These are phyloP conservation scores for Seiridium cupressi DNA, from an alignment of 2,329 filamentous ascomycete species.

Conservation along the genomic window DNA sequence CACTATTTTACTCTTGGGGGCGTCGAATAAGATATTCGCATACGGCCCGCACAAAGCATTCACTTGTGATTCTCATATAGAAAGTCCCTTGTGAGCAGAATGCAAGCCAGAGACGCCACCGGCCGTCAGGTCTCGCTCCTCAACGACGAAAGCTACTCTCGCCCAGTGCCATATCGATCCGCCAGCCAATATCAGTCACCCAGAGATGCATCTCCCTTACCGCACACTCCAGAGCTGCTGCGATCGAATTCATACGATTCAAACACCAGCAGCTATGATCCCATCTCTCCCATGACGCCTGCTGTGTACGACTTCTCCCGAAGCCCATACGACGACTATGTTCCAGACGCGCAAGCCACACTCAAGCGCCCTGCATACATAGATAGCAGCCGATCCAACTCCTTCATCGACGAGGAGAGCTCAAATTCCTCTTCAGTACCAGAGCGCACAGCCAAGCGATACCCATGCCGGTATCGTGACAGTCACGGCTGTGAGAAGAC, in stretches of 20 bases:
- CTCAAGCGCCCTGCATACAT: slow-evolving; percentile 41
- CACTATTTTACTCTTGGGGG: too few relatives aligned
- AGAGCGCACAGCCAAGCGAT: slow-evolving; percentile 61
- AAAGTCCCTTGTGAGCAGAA: slow-evolving; percentile 27
- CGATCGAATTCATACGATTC: slow-evolving; percentile 63
- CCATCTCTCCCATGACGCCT: slow-evolving; percentile 55
- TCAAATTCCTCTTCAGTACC: slow-evolving; percentile 37
- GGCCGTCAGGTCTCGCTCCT: slow-evolving; percentile 59
- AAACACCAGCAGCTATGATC: slow-evolving; percentile 50
- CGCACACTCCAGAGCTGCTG: slow-evolving; percentile 55
- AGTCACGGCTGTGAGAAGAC: slow-evolving; percentile 72
- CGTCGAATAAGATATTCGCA: too few relatives aligned
- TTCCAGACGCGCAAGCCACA: slow-evolving; percentile 25
- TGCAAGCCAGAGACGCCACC: slow-evolving; percentile 55
- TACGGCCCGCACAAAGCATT: too few relatives aligned
- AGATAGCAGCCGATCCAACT: slow-evolving; percentile 43
- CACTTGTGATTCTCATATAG: too few relatives aligned
- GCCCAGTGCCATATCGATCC: slow-evolving; percentile 29
- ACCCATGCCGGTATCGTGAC: slow-evolving; percentile 72
- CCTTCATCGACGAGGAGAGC: slow-evolving; percentile 49
- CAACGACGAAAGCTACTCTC: slow-evolving; percentile 48
- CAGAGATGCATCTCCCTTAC: slow-evolving; percentile 42
- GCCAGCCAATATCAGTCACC: slow-evolving; percentile 34
- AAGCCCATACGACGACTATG: slow-evolving; percentile 34
- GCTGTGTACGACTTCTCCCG: slow-evolving; percentile 41